These are phyloP conservation scores for Globisporangium iwayamae DNA, from an alignment of 352 stramenopile genomes.

Conservation along the genomic window DNA sequence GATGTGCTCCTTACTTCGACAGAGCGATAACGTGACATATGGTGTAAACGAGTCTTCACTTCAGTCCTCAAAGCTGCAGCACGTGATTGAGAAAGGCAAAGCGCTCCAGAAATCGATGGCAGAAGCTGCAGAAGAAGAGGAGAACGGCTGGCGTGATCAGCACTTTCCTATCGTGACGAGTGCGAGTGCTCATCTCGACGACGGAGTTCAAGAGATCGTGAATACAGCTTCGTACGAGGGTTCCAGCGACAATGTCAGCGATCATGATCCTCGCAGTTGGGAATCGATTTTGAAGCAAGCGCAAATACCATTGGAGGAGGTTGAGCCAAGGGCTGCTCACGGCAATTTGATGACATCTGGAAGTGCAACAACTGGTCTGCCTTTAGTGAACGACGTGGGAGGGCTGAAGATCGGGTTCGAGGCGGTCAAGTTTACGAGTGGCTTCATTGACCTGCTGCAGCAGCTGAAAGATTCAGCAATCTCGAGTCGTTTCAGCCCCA, in stretches of 20 bases:
- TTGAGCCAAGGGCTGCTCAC: neutral
- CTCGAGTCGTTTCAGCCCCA: slow-evolving; percentile 45
- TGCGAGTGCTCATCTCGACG: neutral
- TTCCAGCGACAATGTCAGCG: neutral
- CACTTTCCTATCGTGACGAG: neutral
- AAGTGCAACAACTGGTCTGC: neutral
- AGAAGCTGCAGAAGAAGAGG: slow-evolving; percentile 20
- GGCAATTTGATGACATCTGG: neutral
- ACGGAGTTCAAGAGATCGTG: neutral
- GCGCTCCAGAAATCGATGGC: slow-evolving; percentile 46
- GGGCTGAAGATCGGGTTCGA: slow-evolving; percentile 45
- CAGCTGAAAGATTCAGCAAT: slow-evolving; percentile 44
- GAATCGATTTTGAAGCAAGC: slow-evolving; percentile 12
- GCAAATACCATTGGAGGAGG: neutral
- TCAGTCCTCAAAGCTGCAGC: slow-evolving; percentile 14
- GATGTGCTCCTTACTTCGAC: neutral
- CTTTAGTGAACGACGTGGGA: neutral
- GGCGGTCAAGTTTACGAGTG: slow-evolving; percentile 32
- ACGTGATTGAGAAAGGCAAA: slow-evolving; percentile 43
- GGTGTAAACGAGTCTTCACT: neutral
- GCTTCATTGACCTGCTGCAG: slow-evolving; percentile 37
- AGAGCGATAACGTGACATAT: neutral
- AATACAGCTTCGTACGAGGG: neutral
- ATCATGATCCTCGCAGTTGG: slow-evolving; percentile 14
- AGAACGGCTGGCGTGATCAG: neutral